Conservation (phyloP, 2,329 filamentous ascomycete species). For the Botryosphaeria dothidea region DNA sequence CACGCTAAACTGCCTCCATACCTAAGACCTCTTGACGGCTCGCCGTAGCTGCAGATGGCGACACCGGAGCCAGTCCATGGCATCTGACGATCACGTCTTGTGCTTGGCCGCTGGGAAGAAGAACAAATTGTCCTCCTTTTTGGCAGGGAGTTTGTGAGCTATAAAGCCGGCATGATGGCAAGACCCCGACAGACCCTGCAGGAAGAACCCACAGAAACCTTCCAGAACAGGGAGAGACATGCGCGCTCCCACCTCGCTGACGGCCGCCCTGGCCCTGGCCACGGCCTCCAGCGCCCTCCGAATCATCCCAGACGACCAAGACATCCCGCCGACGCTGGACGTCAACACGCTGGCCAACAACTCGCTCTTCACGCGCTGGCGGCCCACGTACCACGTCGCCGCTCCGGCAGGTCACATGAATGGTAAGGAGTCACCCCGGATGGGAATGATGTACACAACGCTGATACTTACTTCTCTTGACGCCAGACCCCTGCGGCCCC, state of each 20-base stretch:
- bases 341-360: conserved; percentile 42
- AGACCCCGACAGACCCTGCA: not conserved
- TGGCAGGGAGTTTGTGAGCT: not conserved
- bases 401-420: conserved; percentile 54
- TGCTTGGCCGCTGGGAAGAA: too few relatives aligned
- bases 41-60: not conserved
- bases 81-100: not conserved
- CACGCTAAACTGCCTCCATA: not conserved
- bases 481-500: conserved; percentile 48
- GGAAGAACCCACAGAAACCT: not conserved
- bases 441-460: not conserved
- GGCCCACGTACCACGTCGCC: conserved; percentile 48
- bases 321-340: conserved; percentile 1
- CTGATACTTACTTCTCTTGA: conserved; percentile 29
- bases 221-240: not conserved
- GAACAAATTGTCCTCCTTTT: not conserved
- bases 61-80: not conserved
- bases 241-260: not conserved
- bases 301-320: not conserved
- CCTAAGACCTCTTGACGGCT: not conserved
- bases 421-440: conserved; percentile 21
- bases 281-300: not conserved
- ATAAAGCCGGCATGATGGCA: not conserved
- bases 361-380: conserved; percentile 51
- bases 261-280: not conserved